Percentiles rank a stretch among this genome's conserved stretches.
These are phyloP conservation scores for Suhomyces bribrorum DNA, from an alignment of 1,139 yeast genomes.

Conservation along the genomic window DNA sequence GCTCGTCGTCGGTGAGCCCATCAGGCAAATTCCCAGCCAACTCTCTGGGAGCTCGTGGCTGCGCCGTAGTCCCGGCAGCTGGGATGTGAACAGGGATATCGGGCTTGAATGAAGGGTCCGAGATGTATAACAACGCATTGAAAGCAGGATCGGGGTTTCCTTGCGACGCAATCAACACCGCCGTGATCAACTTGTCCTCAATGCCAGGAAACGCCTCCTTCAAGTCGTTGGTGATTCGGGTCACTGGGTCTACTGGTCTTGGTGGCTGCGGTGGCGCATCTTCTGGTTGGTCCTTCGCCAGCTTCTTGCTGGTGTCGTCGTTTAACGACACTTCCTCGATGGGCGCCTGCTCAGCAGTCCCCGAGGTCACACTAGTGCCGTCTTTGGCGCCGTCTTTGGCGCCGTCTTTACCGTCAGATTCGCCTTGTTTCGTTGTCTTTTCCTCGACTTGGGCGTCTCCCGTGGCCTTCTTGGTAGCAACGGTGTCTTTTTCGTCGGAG, in stretches of 20 bases:
- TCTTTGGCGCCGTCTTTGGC: constrained; percentile 1
- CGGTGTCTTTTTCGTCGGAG: constrained; percentile 7
- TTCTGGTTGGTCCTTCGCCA: not conserved
- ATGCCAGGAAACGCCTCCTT: constrained; percentile 80
- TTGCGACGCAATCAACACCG: constrained; percentile 81
- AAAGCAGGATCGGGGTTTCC: constrained; percentile 85
- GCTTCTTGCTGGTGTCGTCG: constrained; percentile 11
- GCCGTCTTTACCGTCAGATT: constrained; percentile 3
- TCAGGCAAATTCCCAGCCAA: too few species aligned
- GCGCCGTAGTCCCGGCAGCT: constrained; percentile 14
- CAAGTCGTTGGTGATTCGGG: constrained; percentile 54
- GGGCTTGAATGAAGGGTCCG: constrained; percentile 74
- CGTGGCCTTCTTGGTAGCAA: constrained; percentile 2
- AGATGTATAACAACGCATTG: constrained; percentile 76
- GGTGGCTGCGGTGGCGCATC: constrained; percentile 65
- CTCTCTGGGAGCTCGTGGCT: too few species aligned
- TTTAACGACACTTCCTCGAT: constrained; percentile 18
- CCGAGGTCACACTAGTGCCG: not conserved
- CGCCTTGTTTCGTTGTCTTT: constrained; percentile 9
- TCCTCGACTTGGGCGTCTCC: constrained; percentile 5
- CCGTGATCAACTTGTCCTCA: constrained; percentile 70
- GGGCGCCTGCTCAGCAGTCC: constrained; percentile 3
- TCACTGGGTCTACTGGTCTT: constrained; percentile 63
- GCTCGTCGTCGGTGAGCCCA: constrained; percentile 69
- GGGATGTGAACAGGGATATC: constrained; percentile 47